These are phyloP conservation scores for Macrolepiota fuliginosa DNA, from an alignment of 768 basidiomycete species.

Conservation along the genomic window DNA sequence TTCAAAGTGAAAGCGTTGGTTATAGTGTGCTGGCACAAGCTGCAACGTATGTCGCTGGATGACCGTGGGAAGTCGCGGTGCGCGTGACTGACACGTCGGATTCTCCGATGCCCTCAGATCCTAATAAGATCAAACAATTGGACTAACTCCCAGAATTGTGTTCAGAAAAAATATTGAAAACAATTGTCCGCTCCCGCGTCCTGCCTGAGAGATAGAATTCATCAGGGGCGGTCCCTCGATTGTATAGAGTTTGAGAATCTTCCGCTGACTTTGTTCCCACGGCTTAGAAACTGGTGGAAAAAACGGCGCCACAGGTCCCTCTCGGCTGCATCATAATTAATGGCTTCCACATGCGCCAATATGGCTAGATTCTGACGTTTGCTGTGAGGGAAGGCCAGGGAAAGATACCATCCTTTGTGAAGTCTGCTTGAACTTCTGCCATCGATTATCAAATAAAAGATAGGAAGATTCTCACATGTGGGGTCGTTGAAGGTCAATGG, in stretches of 20 bases:
- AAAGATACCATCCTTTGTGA: background rate
- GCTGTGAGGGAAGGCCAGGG: background rate
- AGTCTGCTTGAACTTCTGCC: background rate
- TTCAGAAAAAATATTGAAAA: background rate
- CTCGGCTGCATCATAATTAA: background rate
- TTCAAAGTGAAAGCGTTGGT: slow-evolving; percentile 18
- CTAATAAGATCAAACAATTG: slow-evolving; percentile 1
- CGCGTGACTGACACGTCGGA: slow-evolving; percentile 33
- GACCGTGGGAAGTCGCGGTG: slow-evolving; percentile 26
- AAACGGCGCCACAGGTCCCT: background rate
- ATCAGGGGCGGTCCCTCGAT: background rate
- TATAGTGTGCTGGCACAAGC: slow-evolving; percentile 29
- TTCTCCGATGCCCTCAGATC: background rate
- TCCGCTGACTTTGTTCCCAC: background rate
- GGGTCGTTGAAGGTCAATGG: background rate
- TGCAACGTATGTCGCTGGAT: slow-evolving; percentile 17
- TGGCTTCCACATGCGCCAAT: background rate
- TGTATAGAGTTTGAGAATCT: background rate
- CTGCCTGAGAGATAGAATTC: too few species aligned
- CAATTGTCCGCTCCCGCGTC: background rate
- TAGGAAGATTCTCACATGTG: background rate
- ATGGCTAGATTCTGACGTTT: background rate
- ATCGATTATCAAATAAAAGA: slow-evolving; percentile 4
- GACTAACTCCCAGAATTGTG: background rate
- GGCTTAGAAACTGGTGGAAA: background rate